Percentiles rank a stretch among this genome's conserved stretches.
These are phyloP conservation scores for Teratosphaeriaceae sp. DNA, from an alignment of 2,329 filamentous ascomycete species.

Conservation along the genomic window DNA sequence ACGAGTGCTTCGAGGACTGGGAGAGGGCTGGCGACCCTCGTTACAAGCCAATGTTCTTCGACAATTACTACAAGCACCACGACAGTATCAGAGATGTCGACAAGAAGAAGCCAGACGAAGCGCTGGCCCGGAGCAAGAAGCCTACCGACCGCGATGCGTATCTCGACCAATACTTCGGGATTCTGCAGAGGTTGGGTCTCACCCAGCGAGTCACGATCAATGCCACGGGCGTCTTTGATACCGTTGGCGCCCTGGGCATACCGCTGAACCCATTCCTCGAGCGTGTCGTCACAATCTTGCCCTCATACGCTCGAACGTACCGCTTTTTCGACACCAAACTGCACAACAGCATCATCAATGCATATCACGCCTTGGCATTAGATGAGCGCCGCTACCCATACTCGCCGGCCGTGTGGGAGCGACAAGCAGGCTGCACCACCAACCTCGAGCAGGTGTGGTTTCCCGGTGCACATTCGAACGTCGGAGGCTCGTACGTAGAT, in stretches of 20 bases:
- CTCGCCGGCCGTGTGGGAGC: conserved; percentile 45
- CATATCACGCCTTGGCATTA: conserved; percentile 50
- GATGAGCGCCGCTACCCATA: conserved; percentile 48
- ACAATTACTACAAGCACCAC: conserved; percentile 18
- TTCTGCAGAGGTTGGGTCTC: conserved; percentile 15
- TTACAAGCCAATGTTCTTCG: conserved; percentile 25
- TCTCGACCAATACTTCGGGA: conserved; percentile 21
- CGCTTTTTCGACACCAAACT: conserved; percentile 31
- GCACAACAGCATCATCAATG: conserved; percentile 40
- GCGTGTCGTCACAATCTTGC: conserved; percentile 18
- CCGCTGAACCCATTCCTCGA: conserved; percentile 29
- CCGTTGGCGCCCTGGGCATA: conserved; percentile 36
- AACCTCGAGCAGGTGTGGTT: conserved; percentile 51
- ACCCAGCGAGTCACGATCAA: conserved; percentile 31
- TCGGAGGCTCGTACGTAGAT: conserved; percentile 41
- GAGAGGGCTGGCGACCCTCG: conserved; percentile 23
- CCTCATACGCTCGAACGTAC: conserved; percentile 26
- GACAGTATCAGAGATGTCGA: conserved; percentile 4
- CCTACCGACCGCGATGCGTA: conserved; percentile 17
- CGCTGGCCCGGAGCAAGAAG: conserved; percentile 9
- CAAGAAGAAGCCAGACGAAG: conserved; percentile 11
- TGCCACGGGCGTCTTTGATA: conserved; percentile 45
- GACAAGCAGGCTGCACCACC: conserved; percentile 19
- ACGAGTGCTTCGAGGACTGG: conserved; percentile 30
- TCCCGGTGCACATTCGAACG: conserved; percentile 47